Conservation (phyloP, 305 asterid genomes). For the Fraxinus greggii region DNA sequence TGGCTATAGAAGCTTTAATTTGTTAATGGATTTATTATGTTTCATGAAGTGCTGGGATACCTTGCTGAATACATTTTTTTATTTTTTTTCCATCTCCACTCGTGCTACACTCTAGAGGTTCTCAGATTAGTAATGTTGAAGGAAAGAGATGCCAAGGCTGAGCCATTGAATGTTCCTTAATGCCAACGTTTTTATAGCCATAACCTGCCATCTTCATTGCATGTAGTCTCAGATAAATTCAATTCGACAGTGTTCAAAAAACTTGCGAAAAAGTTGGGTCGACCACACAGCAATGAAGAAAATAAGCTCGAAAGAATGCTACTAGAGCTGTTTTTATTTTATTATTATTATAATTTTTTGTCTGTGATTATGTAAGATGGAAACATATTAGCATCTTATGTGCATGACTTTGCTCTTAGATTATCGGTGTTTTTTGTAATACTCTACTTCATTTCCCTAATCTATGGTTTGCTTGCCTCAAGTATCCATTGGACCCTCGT, state of each 20-base stretch:
- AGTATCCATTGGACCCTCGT: slow-evolving; percentile 10
- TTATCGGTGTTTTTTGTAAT: neutral
- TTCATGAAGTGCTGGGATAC: too few relatives aligned
- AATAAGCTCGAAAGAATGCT: neutral
- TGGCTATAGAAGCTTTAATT: too few relatives aligned
- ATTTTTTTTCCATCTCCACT: too few relatives aligned
- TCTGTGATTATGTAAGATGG: neutral
- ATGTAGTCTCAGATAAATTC: slow-evolving; percentile 34
- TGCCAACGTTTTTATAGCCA: slow-evolving; percentile 11
- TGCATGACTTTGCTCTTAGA: slow-evolving; percentile 16
- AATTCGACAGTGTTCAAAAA: slow-evolving; percentile 21
- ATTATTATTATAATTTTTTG: too few relatives aligned
- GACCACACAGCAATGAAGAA: slow-evolving; percentile 15
- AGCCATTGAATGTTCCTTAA: slow-evolving; percentile 52
- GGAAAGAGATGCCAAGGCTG: slow-evolving; percentile 49
- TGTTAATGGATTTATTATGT: too few relatives aligned
- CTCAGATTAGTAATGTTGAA: too few relatives aligned
- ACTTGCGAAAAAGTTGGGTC: slow-evolving; percentile 6
- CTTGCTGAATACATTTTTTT: too few relatives aligned
- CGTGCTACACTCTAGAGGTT: too few relatives aligned
- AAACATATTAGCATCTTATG: neutral
- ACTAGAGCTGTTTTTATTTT: neutral
- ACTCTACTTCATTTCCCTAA: neutral
- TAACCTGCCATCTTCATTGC: slow-evolving; percentile 23
- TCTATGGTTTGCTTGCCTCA: slow-evolving; percentile 8